Conservation (phyloP, 176 grass and related monocot genomes). For the Lolium perenne region DNA sequence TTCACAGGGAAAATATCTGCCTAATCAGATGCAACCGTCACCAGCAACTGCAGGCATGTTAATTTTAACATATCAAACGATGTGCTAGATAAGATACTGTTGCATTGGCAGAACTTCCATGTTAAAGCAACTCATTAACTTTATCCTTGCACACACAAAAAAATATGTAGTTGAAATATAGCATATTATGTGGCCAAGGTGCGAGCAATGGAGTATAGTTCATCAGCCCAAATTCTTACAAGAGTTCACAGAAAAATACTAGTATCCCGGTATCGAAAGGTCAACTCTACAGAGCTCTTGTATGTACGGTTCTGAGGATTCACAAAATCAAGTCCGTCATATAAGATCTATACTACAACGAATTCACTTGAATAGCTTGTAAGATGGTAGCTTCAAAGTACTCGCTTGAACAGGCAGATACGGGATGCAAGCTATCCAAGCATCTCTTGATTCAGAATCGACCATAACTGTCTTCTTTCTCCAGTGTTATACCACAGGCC, state of each 20-base stretch:
- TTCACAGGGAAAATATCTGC: not conserved
- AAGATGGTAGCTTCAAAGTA: conserved; percentile 29
- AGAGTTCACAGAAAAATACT: conserved; percentile 13
- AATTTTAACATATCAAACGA: not conserved
- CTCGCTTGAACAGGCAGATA: conserved; percentile 62
- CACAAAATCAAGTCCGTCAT: conserved; percentile 26
- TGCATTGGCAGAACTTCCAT: not conserved
- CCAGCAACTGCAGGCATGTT: not conserved
- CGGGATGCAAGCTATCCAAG: conserved; percentile 55
- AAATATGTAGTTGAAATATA: not conserved
- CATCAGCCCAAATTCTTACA: conserved; percentile 27
- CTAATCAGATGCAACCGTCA: not conserved
- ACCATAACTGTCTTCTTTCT: not conserved
- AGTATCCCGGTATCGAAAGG: not conserved
- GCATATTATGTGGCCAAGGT: not conserved
- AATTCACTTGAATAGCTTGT: conserved; percentile 48
- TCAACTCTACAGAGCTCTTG: conserved; percentile 50
- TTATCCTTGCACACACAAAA: not conserved
- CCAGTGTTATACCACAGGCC: conserved; percentile 14
- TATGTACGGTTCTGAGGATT: conserved; percentile 45
- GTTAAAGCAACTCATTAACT: too few species aligned
- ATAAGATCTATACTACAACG: conserved; percentile 46
- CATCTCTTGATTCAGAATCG: conserved; percentile 46
- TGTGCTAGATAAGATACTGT: not conserved
- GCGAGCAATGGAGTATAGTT: not conserved